Evolutionary conservation across 1,284 basidiomycete genomes (phyloP).

Genomic region (Omphalotus olearius): DNA sequence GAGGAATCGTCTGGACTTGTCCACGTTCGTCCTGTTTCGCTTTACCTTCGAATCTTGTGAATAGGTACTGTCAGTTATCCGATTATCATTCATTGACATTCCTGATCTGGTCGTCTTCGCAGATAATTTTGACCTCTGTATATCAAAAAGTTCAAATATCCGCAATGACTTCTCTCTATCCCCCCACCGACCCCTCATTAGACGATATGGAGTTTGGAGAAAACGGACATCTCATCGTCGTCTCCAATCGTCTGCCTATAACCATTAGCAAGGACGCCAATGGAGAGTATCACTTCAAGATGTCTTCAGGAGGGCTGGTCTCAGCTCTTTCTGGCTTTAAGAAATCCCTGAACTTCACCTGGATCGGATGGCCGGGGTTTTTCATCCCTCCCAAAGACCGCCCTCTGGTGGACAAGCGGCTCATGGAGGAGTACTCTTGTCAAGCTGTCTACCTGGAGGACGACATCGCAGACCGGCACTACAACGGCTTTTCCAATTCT

Average conservation of each 20-base stretch:
- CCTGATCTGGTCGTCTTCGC: constrained; percentile 8
- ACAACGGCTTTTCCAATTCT: constrained; percentile 99
- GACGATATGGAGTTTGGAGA: constrained; percentile 35
- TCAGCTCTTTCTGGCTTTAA: constrained; percentile 94
- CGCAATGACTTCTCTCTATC: constrained; percentile 20
- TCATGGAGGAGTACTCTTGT: constrained; percentile 94
- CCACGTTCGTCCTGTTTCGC: constrained; percentile 10
- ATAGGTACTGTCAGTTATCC: background rate
- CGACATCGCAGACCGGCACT: constrained; percentile 95
- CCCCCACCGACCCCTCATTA: constrained; percentile 22
- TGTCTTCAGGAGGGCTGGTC: constrained; percentile 94
- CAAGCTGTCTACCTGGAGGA: constrained; percentile 97
- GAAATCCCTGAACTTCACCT: constrained; percentile 93
- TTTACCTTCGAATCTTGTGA: constrained; percentile 6
- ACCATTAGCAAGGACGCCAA: constrained; percentile 85
- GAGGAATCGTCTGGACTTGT: background rate
- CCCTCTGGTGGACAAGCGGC: constrained; percentile 78
- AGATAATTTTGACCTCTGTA: constrained; percentile 2
- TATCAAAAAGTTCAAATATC: background rate
- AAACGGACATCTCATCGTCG: constrained; percentile 83
- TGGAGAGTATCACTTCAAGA: constrained; percentile 94
- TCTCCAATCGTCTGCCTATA: constrained; percentile 92
- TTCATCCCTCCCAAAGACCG: constrained; percentile 89
- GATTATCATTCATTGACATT: no score
- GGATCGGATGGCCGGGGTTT: constrained; percentile 93